Conservation (phyloP, 352 stramenopile species). For the Phytophthora kernoviae region DNA sequence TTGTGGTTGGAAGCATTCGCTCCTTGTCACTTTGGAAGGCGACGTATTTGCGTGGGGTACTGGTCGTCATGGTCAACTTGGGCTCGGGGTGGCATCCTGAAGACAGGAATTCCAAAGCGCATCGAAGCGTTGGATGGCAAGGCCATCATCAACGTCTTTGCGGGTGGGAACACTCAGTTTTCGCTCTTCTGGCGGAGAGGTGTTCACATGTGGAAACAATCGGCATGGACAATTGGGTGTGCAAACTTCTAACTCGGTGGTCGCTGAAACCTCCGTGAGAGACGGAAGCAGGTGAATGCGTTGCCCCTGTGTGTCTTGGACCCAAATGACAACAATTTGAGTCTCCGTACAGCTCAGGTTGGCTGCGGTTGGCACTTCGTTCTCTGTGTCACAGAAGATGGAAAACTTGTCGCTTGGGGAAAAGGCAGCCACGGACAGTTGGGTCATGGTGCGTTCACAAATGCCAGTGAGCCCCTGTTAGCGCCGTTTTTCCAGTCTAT, state of each 20-base stretch:
- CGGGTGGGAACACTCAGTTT: constrained; percentile 87
- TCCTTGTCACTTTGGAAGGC: constrained; percentile 53
- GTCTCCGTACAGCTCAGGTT: constrained; percentile 41
- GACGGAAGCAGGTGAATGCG: constrained; percentile 29
- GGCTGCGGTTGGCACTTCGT: constrained; percentile 81
- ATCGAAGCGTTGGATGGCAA: constrained; percentile 29
- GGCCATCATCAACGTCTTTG: constrained; percentile 53
- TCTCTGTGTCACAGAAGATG: constrained; percentile 48
- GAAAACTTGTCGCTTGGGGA: constrained; percentile 62
- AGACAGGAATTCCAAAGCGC: constrained; percentile 30
- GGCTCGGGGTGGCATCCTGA: constrained; percentile 40
- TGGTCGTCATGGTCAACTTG: constrained; percentile 76
- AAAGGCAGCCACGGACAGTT: constrained; percentile 83
- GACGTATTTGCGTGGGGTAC: constrained; percentile 70
- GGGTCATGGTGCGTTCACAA: constrained; percentile 34
- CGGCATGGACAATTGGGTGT: constrained; percentile 76
- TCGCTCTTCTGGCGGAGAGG: constrained; percentile 29
- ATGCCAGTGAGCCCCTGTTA: constrained; percentile 16
- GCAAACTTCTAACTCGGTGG: background rate
- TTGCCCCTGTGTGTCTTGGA: constrained; percentile 29
- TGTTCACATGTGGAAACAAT: constrained; percentile 77
- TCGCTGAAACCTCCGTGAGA: constrained; percentile 3
- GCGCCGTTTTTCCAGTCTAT: constrained; percentile 39
- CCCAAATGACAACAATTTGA: constrained; percentile 6
- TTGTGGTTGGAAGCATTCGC: constrained; percentile 85